Evolutionary conservation across 2,329 filamentous ascomycete species (phyloP), one percentile per base, ranked within the genome.

Genomic region (Plectosphaerella plurivora): DNA sequence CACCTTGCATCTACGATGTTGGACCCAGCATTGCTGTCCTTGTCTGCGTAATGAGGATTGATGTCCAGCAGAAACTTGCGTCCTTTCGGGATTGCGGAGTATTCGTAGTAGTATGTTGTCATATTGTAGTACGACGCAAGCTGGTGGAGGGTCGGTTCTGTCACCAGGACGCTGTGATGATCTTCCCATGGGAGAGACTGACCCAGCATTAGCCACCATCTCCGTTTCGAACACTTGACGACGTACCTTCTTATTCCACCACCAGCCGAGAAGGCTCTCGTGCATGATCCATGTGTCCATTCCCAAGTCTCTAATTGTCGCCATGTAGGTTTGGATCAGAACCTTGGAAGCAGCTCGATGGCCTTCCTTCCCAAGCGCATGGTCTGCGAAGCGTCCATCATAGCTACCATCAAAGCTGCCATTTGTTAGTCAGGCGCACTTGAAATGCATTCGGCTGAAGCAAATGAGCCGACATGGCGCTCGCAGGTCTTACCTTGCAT

Each of bases 251-350:
- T 75, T 75, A 60, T 89, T 90, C 89, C 89, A 93, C 88, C 88
- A 93, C 89, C 89, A 94, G 7, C 89, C 89, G 33, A 94, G 73
- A 28, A 93, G 72, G n/a, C 87, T 88, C n/a, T 88, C 87, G 63
- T 93, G 89, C 61, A 89, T 88, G 54, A 93, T 81, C 89, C 89
- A 93, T 6, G 89, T 91, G 66, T 92, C 85, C 53, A 91, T 68
- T 2, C 82, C 79, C 28, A 89, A 74, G 37, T 82, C 78, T 47
- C 75, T 72, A 62, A 88, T 87, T 28, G 85, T 88, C 42, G 79
- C 73, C 47, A 93, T 74, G 65, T 91, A 93, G 25, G 88, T 84
- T 60, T 85, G 82, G 50, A 91, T 77, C 60, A 93, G 81, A 57
- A 84, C 77, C 49, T 76, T 78, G 53, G 91, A 75, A 1, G 81